Evolutionary conservation across 768 basidiomycete genomes (phyloP).

Genomic region (Hemileccinum impolitum): DNA sequence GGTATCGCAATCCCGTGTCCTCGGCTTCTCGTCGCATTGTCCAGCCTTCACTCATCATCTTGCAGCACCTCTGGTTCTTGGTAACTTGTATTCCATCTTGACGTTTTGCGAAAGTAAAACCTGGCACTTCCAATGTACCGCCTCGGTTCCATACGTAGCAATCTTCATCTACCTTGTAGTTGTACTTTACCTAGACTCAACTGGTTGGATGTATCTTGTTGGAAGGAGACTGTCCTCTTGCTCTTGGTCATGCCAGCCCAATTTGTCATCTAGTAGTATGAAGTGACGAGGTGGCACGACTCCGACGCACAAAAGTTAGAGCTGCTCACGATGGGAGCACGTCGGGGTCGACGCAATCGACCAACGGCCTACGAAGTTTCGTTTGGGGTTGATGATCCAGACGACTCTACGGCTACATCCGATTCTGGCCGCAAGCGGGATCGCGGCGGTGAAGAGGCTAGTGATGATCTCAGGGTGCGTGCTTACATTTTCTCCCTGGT

Average conservation of each 20-base stretch:
- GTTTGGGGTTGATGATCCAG: conserved; percentile 41
- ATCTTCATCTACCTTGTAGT: conserved; percentile 8
- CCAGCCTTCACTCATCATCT: conserved; percentile 4
- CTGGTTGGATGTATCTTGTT: conserved; percentile 6
- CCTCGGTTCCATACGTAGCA: conserved; percentile 8
- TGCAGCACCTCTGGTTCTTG: conserved; percentile 6
- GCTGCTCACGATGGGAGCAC: background rate
- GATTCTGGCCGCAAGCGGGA: conserved; percentile 27
- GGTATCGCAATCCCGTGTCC: conserved; percentile 13
- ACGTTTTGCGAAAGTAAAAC: conserved; percentile 6
- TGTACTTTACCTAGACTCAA: conserved; percentile 12
- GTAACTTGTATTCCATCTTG: conserved; percentile 10
- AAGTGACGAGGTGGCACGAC: no score
- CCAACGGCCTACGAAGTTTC: conserved; percentile 55
- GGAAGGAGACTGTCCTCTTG: no score
- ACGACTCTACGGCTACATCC: conserved; percentile 27
- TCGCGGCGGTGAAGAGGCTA: conserved; percentile 8
- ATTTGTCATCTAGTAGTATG: no score
- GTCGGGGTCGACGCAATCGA: conserved; percentile 31
- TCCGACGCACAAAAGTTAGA: no score
- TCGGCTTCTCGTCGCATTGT: conserved; percentile 7
- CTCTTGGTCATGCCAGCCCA: no score
- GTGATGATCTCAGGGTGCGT: conserved; percentile 17
- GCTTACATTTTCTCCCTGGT: background rate
- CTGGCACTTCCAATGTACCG: conserved; percentile 12